Conservation (phyloP, 2,329 filamentous ascomycete genomes). For the Xylaria sp. region DNA sequence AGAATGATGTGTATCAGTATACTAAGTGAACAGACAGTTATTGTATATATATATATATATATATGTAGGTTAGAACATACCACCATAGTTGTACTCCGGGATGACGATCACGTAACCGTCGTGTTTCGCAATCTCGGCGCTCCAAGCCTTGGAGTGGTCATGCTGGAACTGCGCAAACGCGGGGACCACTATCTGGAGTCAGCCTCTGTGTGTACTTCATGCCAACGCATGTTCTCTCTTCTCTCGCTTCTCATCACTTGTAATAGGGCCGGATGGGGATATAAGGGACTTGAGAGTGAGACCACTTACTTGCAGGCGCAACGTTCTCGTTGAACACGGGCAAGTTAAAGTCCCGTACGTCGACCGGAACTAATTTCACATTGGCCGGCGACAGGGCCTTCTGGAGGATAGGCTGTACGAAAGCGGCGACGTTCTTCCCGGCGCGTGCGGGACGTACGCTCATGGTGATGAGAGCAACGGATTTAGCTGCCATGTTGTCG, state of each 20-base stretch:
- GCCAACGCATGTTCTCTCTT: background rate
- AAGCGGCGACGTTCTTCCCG: conserved; percentile 51
- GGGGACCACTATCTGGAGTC: conserved; percentile 50
- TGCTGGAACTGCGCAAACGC: conserved; percentile 51
- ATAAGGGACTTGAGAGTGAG: no score
- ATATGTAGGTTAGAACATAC: conserved; percentile 18
- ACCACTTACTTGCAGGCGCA: conserved; percentile 47
- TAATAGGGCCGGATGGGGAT: background rate
- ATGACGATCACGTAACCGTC: conserved; percentile 62
- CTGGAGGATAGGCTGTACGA: conserved; percentile 49
- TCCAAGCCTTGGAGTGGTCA: conserved; percentile 60
- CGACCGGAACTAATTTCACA: conserved; percentile 49
- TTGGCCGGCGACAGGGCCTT: conserved; percentile 37
- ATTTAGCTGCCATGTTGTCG: conserved; percentile 44
- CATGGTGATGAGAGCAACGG: conserved; percentile 53
- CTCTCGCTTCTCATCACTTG: background rate
- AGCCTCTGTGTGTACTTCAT: background rate
- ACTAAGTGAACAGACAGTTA: background rate
- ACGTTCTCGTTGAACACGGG: conserved; percentile 59
- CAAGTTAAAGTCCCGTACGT: conserved; percentile 55
- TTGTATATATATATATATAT: background rate
- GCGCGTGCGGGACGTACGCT: conserved; percentile 51
- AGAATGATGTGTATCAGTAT: background rate
- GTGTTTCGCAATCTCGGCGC: conserved; percentile 55
- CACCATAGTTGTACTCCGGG: conserved; percentile 68